Percentiles rank a stretch among this genome's conserved stretches.
Evolutionary conservation across 1,139 yeast species (phyloP).

Genomic region (Candida sojae): DNA sequence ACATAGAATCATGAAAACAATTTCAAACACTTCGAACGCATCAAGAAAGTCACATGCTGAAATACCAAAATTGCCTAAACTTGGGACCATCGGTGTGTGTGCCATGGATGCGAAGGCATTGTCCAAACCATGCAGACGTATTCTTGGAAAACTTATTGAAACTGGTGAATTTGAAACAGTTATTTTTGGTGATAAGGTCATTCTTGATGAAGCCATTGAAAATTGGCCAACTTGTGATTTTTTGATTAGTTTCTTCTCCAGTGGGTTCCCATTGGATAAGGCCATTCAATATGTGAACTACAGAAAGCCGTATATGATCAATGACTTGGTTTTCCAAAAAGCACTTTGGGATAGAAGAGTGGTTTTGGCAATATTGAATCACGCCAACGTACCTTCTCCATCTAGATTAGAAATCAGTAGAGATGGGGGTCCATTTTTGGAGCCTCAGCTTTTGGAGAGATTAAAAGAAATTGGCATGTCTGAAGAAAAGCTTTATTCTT

Average conservation of each 20-base stretch:
- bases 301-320: slow-evolving; percentile 86
- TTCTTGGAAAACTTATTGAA: slow-evolving; percentile 82
- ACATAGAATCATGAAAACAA: slow-evolving; percentile 30
- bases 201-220: slow-evolving; percentile 87
- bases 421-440: slow-evolving; percentile 94
- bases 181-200: slow-evolving; percentile 96
- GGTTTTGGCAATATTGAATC: slow-evolving; percentile 78
- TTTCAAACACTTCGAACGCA: slow-evolving; percentile 36
- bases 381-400: slow-evolving; percentile 87
- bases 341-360: slow-evolving; percentile 95
- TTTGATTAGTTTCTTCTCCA: slow-evolving; percentile 87
- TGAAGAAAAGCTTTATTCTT: slow-evolving; percentile 49
- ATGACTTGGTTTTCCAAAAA: slow-evolving; percentile 89
- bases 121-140: slow-evolving; percentile 93
- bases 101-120: slow-evolving; percentile 98
- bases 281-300: slow-evolving; percentile 89
- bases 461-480: slow-evolving; percentile 39
- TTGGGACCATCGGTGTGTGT: slow-evolving; percentile 96
- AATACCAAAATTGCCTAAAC: slow-evolving; percentile 61
- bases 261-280: slow-evolving; percentile 94
- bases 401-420: slow-evolving; percentile 83
- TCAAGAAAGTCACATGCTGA: slow-evolving; percentile 43
- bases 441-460: slow-evolving; percentile 54
- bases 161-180: slow-evolving; percentile 96
- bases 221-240: slow-evolving; percentile 99